These are phyloP conservation scores for Naganishia sp. DNA, from an alignment of 1,284 basidiomycete genomes.

Conservation along the genomic window DNA sequence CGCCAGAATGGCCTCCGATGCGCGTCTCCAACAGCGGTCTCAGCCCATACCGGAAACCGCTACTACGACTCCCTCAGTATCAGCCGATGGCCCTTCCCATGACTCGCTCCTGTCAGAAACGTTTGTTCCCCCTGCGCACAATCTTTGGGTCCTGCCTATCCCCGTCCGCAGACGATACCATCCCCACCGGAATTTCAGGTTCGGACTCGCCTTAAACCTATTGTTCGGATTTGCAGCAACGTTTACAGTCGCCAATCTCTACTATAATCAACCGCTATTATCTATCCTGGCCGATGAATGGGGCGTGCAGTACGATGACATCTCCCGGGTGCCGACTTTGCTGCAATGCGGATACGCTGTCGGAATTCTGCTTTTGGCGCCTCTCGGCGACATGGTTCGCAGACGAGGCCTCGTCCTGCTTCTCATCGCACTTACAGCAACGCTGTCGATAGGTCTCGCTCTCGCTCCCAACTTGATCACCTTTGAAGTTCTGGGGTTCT, in stretches of 20 bases:
- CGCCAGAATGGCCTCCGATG: no score
- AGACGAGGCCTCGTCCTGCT: slow-evolving; percentile 60
- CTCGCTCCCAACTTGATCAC: slow-evolving; percentile 58
- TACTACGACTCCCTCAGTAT: not conserved
- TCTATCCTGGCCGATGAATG: slow-evolving; percentile 60
- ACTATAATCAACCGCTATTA: slow-evolving; percentile 71
- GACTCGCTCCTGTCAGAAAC: not conserved
- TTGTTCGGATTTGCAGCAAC: slow-evolving; percentile 67
- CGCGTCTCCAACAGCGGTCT: not conserved
- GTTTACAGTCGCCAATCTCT: slow-evolving; percentile 59
- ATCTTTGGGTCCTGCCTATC: slow-evolving; percentile 65
- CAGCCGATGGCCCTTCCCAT: not conserved
- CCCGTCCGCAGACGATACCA: slow-evolving; percentile 65
- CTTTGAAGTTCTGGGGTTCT: slow-evolving; percentile 63
- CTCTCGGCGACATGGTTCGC: slow-evolving; percentile 67
- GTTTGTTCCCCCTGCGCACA: slow-evolving; percentile 16
- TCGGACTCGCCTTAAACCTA: slow-evolving; percentile 63
- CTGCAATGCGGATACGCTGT: slow-evolving; percentile 58
- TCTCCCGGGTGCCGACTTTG: slow-evolving; percentile 62
- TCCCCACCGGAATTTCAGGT: slow-evolving; percentile 62
- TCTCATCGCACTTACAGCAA: slow-evolving; percentile 57
- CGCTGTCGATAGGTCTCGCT: slow-evolving; percentile 63
- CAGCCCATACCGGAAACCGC: not conserved
- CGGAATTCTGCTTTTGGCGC: slow-evolving; percentile 65
- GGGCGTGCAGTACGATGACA: slow-evolving; percentile 60